Evolutionary conservation across 1,139 yeast species (phyloP), one percentile per base, ranked within the genome.

Genomic region (Lodderomyces jiufengensis): DNA sequence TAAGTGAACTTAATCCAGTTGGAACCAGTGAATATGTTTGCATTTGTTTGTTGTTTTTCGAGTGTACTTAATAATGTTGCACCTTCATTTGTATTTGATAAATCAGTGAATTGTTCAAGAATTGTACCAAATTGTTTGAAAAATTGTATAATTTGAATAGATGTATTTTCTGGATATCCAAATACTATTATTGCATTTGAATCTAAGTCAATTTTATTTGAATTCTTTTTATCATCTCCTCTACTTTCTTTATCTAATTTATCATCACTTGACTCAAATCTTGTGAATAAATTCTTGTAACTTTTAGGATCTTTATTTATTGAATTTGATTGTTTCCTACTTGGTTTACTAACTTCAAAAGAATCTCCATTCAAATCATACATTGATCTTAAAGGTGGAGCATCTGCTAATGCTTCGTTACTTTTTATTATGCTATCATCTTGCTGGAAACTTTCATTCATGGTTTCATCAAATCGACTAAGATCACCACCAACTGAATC

Each of bases 1-100:
- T 78, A 92, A 1, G 97, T 88, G 36, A 92, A 58, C 52, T 87
- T 85, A 16, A 88, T 79, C 97, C 97, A 92, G 32, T 87, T 82
- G 30, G 77, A 75, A 1, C 97, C 97, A 9, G 92, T 75, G 55
- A 80, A 84, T 11, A 88, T 80, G 1, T 95, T 95, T 33, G 61
- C 52, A n/a, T 58, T 48, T 27, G 49, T 48, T 5, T 44, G 45
- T 13, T 41, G 43, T 24, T 49, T 46, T 27, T 47, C 44, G 13
- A 38, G 34, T 20, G 42, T 43, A 14, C 43, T 41, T 22, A 48
- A 34, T 15, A 45, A 40, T 7, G 41, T 43, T 9, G 26, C 24
- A 6, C 28, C 23, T 22, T 40, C 18, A 14, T 20, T 16, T 10
- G 21, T 3, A 6, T 11, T 11, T 4, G 30, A 26, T 25, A 21